Conservation (phyloP, 1,284 basidiomycete species). For the Cryptococcus wingfieldii region DNA sequence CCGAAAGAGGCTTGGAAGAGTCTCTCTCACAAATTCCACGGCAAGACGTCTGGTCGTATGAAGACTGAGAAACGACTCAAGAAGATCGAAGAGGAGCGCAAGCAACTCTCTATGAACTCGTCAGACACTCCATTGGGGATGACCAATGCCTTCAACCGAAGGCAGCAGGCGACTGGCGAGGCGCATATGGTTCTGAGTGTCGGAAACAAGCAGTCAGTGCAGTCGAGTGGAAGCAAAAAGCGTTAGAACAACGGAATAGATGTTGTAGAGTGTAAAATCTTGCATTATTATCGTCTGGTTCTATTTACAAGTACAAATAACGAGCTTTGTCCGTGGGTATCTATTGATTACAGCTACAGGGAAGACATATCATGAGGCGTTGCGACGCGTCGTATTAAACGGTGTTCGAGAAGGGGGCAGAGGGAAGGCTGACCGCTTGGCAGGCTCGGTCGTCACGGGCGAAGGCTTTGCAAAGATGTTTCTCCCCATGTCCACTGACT, state of each 20-base stretch:
- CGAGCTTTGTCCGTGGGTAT: not conserved
- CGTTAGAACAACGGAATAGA: not conserved
- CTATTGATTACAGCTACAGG: not conserved
- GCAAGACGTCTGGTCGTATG: slow-evolving; percentile 86
- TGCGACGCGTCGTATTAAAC: not conserved
- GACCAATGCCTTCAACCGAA: slow-evolving; percentile 80
- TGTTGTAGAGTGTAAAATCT: slow-evolving; percentile 4
- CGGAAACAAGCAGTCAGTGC: slow-evolving; percentile 79
- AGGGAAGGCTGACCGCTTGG: slow-evolving; percentile 12
- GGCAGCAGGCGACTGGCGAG: slow-evolving; percentile 86
- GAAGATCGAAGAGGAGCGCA: slow-evolving; percentile 90
- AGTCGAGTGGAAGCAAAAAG: slow-evolving; percentile 16
- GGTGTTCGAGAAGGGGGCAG: slow-evolving; percentile 11
- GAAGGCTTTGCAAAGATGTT: slow-evolving; percentile 5
- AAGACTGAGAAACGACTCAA: slow-evolving; percentile 91
- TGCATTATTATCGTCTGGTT: slow-evolving; percentile 2
- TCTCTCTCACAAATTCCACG: slow-evolving; percentile 90
- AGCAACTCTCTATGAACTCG: slow-evolving; percentile 81
- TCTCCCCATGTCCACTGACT: not conserved
- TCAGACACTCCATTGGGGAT: slow-evolving; percentile 90
- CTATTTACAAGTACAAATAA: not conserved
- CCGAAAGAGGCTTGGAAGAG: slow-evolving; percentile 98
- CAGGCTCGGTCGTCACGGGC: not conserved
- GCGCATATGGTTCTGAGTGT: slow-evolving; percentile 91
- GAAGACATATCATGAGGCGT: not conserved